Base-by-base conservation (phyloP, 345 rosid species). In the Populus alba region DNA sequence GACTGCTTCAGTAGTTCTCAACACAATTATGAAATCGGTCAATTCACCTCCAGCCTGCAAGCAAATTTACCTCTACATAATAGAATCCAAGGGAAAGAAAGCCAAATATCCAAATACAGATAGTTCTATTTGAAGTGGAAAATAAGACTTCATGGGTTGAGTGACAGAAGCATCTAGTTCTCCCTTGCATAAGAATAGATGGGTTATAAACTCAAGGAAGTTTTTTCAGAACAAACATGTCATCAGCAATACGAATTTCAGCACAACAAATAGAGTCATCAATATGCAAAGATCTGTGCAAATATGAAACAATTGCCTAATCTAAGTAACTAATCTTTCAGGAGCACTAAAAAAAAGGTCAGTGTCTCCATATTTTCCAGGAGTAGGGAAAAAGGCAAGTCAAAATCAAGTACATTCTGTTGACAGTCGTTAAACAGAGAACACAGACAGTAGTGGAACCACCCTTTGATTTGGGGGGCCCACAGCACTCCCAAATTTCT, bases 1-100 rank as follows among this genome's bases (percentile, higher is more conserved):
- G 70, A 96, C 87, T 70, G 99, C 98, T 22, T 90, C 96, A 29
- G 70, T 87, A 43, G 97, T 96, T 87, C 98, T 91, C 84, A 96
- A 77, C 70, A 96, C 86, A 16, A 96, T 89, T 66, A 96, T 90
- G 78, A 92, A 96, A 85, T 96, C 98, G n/a, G 97, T 91, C 86
- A 96, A 79, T 87, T 96, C 97, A 79, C 98, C 97, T 75, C 99
- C 99, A 51, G 90, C 98, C 99, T 96, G 92, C 82, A 85, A 47
- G 70, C 62, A 81, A 57, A 79, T 75, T 27, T 57, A 72, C 71
- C 18, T 70, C 35, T 70, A 33, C 66, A 20, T 51, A 29, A 61
- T 4, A 74, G 38, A 67, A 45, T 2, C 15, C 39, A 16, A 61
- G 0, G 20, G 22, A 17, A 41, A 12, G 9, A 37, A 20, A 43